phyloP scores from a whole-genome alignment of 1,284 basidiomycete species.

The Trichosporon asahii region DNA sequence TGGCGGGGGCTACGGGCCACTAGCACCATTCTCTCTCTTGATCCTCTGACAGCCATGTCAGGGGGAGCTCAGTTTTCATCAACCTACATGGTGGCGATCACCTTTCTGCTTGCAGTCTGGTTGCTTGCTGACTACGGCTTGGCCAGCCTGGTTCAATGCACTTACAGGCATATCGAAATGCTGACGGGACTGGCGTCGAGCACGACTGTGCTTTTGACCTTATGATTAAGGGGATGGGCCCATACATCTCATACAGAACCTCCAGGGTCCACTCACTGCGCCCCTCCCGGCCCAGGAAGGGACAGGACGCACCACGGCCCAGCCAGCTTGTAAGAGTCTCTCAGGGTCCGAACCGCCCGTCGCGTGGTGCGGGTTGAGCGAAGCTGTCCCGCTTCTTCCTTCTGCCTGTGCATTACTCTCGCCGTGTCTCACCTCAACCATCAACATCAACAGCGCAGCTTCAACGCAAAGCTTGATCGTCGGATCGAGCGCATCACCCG shows the following conservation, averaged over 20 bases:
- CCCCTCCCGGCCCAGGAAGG: neutral
- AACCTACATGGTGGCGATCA: too few species aligned
- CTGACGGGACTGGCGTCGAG: neutral
- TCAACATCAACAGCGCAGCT: too few species aligned
- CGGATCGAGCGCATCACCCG: neutral
- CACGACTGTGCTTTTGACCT: neutral
- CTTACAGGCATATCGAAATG: too few species aligned
- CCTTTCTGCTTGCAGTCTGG: too few species aligned
- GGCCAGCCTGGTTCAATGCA: too few species aligned
- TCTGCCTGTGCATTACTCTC: neutral
- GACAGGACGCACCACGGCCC: neutral
- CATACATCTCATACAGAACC: neutral
- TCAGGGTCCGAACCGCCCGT: neutral
- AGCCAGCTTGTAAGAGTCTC: too few species aligned
- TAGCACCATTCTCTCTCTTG: neutral
- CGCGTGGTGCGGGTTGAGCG: slow-evolving; percentile 10
- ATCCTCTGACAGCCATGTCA: too few species aligned
- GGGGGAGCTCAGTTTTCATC: too few species aligned
- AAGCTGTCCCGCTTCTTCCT: neutral
- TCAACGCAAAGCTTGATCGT: slow-evolving; percentile 9
- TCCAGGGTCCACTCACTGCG: neutral
- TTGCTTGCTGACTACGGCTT: too few species aligned
- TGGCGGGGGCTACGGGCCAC: neutral
- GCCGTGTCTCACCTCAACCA: neutral
- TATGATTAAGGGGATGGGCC: neutral